Percentiles rank a stretch among this genome's conserved stretches.
phyloP scores from a whole-genome alignment of 177 flowering plant genomes.

The Vitis hybrid region DNA sequence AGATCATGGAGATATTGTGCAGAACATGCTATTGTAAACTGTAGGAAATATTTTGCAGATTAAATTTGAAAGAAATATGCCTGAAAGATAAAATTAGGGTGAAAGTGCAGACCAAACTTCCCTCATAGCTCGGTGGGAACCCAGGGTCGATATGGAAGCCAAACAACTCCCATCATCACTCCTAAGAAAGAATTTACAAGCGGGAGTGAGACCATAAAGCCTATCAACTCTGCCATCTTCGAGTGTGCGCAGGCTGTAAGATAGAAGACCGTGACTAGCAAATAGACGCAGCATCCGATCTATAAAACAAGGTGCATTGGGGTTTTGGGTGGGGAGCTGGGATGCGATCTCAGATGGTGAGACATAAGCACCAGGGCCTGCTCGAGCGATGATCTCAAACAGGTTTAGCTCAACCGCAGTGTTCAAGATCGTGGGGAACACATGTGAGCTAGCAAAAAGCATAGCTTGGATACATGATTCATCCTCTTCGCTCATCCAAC shows the following conservation, averaged over 20 bases:
- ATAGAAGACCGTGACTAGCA: constrained; percentile 2
- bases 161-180: background rate
- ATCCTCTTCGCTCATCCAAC: background rate
- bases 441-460: background rate
- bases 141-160: background rate
- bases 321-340: background rate
- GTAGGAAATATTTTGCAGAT: no score
- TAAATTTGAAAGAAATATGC: no score
- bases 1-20: background rate
- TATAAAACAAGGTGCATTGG: constrained; percentile 1
- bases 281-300: constrained; percentile 16
- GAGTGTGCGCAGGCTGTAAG: background rate
- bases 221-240: constrained; percentile 10
- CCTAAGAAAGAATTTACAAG: constrained; percentile 2
- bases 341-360: constrained; percentile 7
- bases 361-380: constrained; percentile 1
- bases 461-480: constrained; percentile 1
- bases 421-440: constrained; percentile 3
- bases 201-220: constrained; percentile 6
- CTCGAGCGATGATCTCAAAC: constrained; percentile 12
- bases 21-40: no score
- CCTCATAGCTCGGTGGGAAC: background rate
- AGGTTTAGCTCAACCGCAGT: constrained; percentile 13
- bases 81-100: background rate
- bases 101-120: background rate